Base-by-base conservation (phyloP, 805 yeast genomes). In the Debaryomyces tyrocola region DNA sequence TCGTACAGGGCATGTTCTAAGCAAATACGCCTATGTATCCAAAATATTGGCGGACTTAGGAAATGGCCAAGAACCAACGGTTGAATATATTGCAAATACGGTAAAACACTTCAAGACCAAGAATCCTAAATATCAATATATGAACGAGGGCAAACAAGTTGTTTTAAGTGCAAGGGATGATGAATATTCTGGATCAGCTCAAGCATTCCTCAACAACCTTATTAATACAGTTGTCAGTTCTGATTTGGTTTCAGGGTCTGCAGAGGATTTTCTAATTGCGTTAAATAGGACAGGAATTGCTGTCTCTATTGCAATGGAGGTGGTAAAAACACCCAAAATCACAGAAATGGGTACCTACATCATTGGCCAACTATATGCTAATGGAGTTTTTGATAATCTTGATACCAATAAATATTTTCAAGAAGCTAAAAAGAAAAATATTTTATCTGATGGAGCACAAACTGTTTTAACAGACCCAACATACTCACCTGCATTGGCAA, bases 401-500 rank as follows among this genome's bases (percentile, higher is more conserved):
- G 70, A 68, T 44, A 37, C 67, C 29, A 56, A 62, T 44, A 45
- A 52, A 1, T 49, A 48, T 41, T 64, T 52, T 39, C 52, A 47
- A 7, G 28, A 55, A 11, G 58, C 57, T 6, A 71, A 68, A 50
- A 56, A 60, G 40, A 37, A 44, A 4, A 52, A 56, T 2, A 6
- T 49, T 1, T 48, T 72, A 37, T 49, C 66, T 9, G 50, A 62
- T 31, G 47, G 47, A 1, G 39, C 63, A 4, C 64, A 72, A 46
- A 34, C 17, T n/a, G 40, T 55, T 5, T 58, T 72, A 35, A 60
- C 69, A 6, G 45, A 57, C 47, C 66, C 69, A 2, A 52, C 45
- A 4, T 63, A 62, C 55, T 58, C 65, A 18, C 73, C 74, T 9
- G 55, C 62, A 8, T 9, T 68, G 17, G 77, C 69, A 1, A 51